A percentile compares a stretch with the other conserved stretches of the same genome.
Conservation (phyloP, 352 stramenopile genomes). For the Thalassiosira hispida region DNA sequence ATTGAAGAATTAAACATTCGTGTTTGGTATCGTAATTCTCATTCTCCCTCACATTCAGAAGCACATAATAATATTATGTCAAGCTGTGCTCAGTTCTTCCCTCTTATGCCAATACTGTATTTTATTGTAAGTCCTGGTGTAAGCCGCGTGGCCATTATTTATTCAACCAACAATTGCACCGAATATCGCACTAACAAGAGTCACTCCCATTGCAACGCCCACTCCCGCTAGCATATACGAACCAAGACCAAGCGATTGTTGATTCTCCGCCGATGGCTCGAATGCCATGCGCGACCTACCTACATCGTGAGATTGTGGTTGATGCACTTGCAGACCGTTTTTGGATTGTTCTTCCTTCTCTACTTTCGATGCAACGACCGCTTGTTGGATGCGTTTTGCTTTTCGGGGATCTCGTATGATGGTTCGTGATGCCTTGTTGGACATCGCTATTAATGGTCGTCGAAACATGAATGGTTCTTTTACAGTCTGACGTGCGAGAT, state of each 20-base stretch:
- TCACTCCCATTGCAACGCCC: conserved; percentile 72
- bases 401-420: conserved; percentile 79
- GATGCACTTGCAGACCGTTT: conserved; percentile 27
- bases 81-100: too few relatives aligned
- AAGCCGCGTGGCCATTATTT: too few relatives aligned
- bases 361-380: conserved; percentile 21
- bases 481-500: too few relatives aligned
- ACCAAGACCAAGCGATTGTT: conserved; percentile 64
- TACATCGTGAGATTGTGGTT: conserved; percentile 25
- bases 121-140: too few relatives aligned
- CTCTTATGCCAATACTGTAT: too few relatives aligned
- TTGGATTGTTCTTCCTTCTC: too few relatives aligned
- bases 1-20: too few relatives aligned
- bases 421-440: conserved; percentile 53
- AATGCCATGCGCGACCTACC: conserved; percentile 20
- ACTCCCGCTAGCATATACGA: conserved; percentile 74
- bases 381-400: conserved; percentile 21
- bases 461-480: too few relatives aligned
- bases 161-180: conserved; percentile 31
- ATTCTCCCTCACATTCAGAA: too few relatives aligned
- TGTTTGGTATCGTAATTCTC: too few relatives aligned
- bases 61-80: too few relatives aligned
- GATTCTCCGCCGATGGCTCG: conserved; percentile 53
- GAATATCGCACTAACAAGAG: conserved; percentile 70
- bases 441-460: conserved; percentile 26